A percentile compares a stretch with the other conserved stretches of the same genome.
These are phyloP conservation scores for Clavispora phyllophila DNA, from an alignment of 805 yeast genomes.

Conservation along the genomic window DNA sequence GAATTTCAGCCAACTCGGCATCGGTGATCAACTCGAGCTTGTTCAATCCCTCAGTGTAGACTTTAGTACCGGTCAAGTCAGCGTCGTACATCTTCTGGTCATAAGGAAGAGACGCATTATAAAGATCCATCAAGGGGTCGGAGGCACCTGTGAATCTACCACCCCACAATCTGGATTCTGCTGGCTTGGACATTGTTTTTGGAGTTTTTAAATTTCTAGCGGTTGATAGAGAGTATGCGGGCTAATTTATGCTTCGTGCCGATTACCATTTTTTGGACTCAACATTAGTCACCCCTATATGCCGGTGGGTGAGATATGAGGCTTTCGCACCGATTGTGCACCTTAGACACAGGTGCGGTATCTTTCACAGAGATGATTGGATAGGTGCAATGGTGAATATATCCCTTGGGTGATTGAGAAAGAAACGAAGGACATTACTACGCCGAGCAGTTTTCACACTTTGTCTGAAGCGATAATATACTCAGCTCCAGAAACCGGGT, in stretches of 20 bases:
- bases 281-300: neutral
- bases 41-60: conserved; percentile 81
- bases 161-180: conserved; percentile 88
- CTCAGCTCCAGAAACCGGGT: too few relatives aligned
- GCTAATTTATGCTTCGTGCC: neutral
- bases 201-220: neutral
- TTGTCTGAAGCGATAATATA: too few relatives aligned
- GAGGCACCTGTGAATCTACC: conserved; percentile 97
- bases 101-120: conserved; percentile 94
- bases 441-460: too few relatives aligned
- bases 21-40: conserved; percentile 70
- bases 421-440: too few relatives aligned
- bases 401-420: too few relatives aligned
- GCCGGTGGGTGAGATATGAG: too few relatives aligned
- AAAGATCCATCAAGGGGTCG: conserved; percentile 95
- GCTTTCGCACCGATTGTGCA: too few relatives aligned
- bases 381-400: too few relatives aligned
- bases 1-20: conserved; percentile 76
- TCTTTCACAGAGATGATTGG: too few relatives aligned
- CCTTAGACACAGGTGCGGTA: too few relatives aligned
- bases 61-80: conserved; percentile 90
- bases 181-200: conserved; percentile 32
- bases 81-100: conserved; percentile 93
- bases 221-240: neutral
- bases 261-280: neutral